Conservation (phyloP, 148 eudicot species). For the Silene uniflora region DNA sequence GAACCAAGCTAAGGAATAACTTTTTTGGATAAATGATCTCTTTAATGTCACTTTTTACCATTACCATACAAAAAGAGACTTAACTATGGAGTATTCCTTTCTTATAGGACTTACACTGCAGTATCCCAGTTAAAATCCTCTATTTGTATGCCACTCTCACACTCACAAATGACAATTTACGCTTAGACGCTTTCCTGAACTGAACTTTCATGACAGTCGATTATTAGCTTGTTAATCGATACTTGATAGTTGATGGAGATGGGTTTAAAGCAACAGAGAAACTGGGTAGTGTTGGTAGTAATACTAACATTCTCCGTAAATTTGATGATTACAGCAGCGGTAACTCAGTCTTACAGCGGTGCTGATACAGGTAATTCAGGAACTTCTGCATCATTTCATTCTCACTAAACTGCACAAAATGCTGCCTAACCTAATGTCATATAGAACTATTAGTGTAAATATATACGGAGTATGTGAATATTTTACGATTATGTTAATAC, state of each 20-base stretch:
- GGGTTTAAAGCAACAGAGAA: slow-evolving; percentile 1
- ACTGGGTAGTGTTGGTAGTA: slow-evolving; percentile 2
- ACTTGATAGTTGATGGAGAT: neutral
- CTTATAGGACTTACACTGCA: slow-evolving; percentile 14
- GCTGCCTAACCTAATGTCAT: too few relatives aligned
- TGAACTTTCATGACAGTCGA: neutral
- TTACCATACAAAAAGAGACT: slow-evolving; percentile 12
- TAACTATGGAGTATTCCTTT: slow-evolving; percentile 19
- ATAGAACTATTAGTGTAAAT: too few relatives aligned
- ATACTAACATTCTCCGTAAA: slow-evolving; percentile 14
- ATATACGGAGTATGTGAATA: too few relatives aligned
- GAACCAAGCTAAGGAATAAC: slow-evolving; percentile 21
- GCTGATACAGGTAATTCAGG: slow-evolving; percentile 20
- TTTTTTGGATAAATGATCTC: slow-evolving; percentile 9
- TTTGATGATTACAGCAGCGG: slow-evolving; percentile 19
- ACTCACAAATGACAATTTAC: neutral
- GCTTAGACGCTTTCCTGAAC: neutral
- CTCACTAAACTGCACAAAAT: neutral
- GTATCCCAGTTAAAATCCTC: slow-evolving; percentile 3
- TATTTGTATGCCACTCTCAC: too few relatives aligned
- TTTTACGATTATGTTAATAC: too few relatives aligned
- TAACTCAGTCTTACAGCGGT: neutral
- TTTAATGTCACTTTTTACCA: slow-evolving; percentile 13
- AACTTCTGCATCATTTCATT: neutral
- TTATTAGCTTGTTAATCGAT: neutral